Percentiles rank a stretch among this genome's conserved stretches.
Conservation (phyloP, 257 asterid genomes). For the Ballota nigra region DNA sequence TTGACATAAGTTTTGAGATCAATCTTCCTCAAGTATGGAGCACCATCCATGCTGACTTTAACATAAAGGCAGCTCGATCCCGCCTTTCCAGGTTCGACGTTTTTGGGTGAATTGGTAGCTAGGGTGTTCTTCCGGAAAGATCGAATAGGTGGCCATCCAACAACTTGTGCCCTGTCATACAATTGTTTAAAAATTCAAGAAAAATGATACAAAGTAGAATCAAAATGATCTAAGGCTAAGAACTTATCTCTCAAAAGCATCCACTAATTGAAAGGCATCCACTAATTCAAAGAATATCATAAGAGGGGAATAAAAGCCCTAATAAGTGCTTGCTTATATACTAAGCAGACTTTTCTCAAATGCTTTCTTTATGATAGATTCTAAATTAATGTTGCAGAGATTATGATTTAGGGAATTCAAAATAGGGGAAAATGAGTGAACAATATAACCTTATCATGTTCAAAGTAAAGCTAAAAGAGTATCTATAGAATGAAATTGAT, state of each 20-base stretch:
- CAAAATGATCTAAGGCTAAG: not conserved
- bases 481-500: slow-evolving; percentile 18
- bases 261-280: not conserved
- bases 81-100: slow-evolving; percentile 34
- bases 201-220: not conserved
- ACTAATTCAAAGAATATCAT: not conserved
- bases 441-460: slow-evolving; percentile 15
- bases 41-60: slow-evolving; percentile 92
- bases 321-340: not conserved
- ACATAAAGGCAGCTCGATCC: slow-evolving; percentile 58
- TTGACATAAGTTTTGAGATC: slow-evolving; percentile 60
- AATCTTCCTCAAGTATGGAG: slow-evolving; percentile 81
- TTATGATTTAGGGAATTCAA: not conserved
- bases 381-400: not conserved
- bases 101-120: slow-evolving; percentile 43
- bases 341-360: slow-evolving; percentile 15
- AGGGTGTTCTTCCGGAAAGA: slow-evolving; percentile 73
- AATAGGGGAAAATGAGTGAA: too few species aligned
- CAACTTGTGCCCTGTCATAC: slow-evolving; percentile 67
- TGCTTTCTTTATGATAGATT: not conserved
- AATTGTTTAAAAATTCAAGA: not conserved
- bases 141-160: slow-evolving; percentile 92
- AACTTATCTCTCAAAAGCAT: not conserved
- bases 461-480: not conserved
- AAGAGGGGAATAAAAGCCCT: not conserved